Evolutionary conservation across 768 basidiomycete species (phyloP).

Genomic region (Krasilnikovozyma curviuscula): DNA sequence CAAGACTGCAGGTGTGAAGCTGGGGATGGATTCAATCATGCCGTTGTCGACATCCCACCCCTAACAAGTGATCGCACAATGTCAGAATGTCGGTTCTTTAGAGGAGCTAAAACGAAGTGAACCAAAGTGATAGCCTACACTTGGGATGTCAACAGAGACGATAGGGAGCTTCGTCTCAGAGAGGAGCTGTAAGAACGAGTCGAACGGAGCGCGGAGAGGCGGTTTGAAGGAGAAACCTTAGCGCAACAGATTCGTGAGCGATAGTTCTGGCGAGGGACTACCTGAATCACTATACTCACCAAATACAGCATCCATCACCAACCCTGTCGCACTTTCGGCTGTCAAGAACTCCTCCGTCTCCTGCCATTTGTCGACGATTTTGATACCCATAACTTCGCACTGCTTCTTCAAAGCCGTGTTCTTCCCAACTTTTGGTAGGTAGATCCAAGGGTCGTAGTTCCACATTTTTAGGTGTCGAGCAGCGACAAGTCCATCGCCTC

Average conservation of each 20-base stretch:
- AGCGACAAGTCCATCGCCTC: constrained; percentile 90
- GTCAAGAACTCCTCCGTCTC: constrained; percentile 28
- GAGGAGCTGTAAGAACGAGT: constrained; percentile 48
- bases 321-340: constrained; percentile 31
- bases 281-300: constrained; percentile 26
- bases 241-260: background rate
- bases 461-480: constrained; percentile 70
- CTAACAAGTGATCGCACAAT: background rate
- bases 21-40: constrained; percentile 15
- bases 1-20: constrained; percentile 53
- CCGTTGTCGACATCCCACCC: constrained; percentile 91
- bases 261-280: background rate
- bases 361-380: constrained; percentile 37
- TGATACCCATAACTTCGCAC: constrained; percentile 74
- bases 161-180: constrained; percentile 51
- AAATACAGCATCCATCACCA: constrained; percentile 88
- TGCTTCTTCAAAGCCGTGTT: constrained; percentile 53
- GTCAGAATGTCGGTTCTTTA: no score
- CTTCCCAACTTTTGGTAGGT: constrained; percentile 65
- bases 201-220: constrained; percentile 75
- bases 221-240: constrained; percentile 78
- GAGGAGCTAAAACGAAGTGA: background rate
- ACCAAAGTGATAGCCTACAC: constrained; percentile 20
- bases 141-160: constrained; percentile 87
- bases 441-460: constrained; percentile 70